A percentile compares a stretch with the other conserved stretches of the same genome.
These are phyloP conservation scores for Globisporangium cylindrosporum DNA, from an alignment of 352 stramenopile species.

Conservation along the genomic window DNA sequence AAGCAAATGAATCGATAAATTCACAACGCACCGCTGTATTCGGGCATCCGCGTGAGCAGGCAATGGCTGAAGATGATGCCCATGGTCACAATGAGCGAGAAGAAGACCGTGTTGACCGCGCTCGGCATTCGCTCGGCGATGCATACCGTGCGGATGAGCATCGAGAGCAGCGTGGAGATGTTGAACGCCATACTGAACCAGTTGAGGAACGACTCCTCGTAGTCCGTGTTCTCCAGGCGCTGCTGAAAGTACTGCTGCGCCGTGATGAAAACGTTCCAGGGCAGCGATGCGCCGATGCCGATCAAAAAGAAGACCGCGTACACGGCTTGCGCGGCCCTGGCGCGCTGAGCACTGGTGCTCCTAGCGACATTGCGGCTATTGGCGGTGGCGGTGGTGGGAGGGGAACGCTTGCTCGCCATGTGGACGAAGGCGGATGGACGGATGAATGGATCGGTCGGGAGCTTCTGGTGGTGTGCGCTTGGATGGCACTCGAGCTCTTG, in stretches of 20 bases:
- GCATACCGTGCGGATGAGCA: constrained; percentile 65
- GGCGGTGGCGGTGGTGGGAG: not conserved
- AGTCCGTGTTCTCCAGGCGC: constrained; percentile 54
- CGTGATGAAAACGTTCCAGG: constrained; percentile 88
- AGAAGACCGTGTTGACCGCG: constrained; percentile 60
- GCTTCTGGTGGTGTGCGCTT: not conserved
- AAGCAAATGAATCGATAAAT: not conserved
- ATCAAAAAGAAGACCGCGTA: constrained; percentile 80
- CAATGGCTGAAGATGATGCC: constrained; percentile 70
- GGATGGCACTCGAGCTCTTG: not conserved
- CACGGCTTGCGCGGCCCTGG: constrained; percentile 37
- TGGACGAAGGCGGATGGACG: not conserved
- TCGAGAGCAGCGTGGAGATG: constrained; percentile 69
- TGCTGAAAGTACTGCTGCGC: constrained; percentile 75
- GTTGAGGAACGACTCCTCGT: constrained; percentile 81
- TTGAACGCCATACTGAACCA: constrained; percentile 88
- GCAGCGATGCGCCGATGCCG: constrained; percentile 70
- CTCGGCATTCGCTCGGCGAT: constrained; percentile 60
- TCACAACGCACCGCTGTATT: constrained; percentile 48
- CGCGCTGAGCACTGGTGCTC: constrained; percentile 8
- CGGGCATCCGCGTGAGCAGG: constrained; percentile 65
- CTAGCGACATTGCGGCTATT: not conserved
- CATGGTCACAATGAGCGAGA: constrained; percentile 64
- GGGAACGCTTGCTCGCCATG: not conserved
- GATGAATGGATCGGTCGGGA: not conserved